Evolutionary conservation across 345 rosid species (phyloP).

Genomic region (Rhizophora apiculata): DNA sequence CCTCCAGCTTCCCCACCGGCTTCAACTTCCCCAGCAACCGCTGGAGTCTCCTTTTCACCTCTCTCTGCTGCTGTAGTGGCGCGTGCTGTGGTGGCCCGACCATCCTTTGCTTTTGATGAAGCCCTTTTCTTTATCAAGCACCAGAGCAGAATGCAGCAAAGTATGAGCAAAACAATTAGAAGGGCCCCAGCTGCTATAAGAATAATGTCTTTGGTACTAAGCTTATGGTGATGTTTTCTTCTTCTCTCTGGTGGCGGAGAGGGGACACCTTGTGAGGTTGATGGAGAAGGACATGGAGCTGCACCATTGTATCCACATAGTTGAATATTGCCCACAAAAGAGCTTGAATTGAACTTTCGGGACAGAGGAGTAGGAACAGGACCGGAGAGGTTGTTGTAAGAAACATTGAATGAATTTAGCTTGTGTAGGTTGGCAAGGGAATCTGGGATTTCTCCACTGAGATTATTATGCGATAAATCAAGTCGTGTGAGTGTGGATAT

Average conservation of each 20-base stretch:
- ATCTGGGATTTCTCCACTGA: constrained; percentile 25
- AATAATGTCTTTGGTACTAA: constrained; percentile 26
- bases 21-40: constrained; percentile 12
- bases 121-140: constrained; percentile 26
- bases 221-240: constrained; percentile 17
- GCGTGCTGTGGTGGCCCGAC: constrained; percentile 1
- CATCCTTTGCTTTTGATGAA: constrained; percentile 6
- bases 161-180: constrained; percentile 11
- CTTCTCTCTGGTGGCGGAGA: constrained; percentile 2
- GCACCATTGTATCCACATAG: constrained; percentile 20
- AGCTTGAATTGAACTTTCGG: constrained; percentile 23
- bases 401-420: constrained; percentile 21
- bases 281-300: constrained; percentile 25
- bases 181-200: constrained; percentile 26
- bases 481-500: constrained; percentile 18
- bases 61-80: background rate
- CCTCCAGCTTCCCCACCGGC: constrained; percentile 19
- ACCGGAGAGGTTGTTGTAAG: constrained; percentile 29
- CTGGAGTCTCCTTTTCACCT: constrained; percentile 8
- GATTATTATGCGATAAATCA: constrained; percentile 18
- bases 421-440: constrained; percentile 7
- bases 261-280: constrained; percentile 4
- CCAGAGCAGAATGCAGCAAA: constrained; percentile 19
- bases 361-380: constrained; percentile 16
- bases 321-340: constrained; percentile 25